Conservation (phyloP, 768 basidiomycete species). For the Rhodotorula paludigena region DNA sequence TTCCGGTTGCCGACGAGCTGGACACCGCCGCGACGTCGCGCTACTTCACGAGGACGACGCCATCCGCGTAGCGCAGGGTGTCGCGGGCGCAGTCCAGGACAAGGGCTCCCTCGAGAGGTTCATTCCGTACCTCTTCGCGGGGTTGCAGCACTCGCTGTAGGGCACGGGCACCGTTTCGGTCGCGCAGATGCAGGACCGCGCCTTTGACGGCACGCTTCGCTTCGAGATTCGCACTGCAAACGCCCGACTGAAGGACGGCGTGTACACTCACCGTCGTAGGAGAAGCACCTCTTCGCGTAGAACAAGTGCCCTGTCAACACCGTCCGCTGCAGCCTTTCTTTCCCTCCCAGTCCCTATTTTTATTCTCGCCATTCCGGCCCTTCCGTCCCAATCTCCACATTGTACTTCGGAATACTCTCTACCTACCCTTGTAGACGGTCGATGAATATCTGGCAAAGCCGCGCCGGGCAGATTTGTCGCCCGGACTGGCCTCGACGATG, state of each 20-base stretch:
- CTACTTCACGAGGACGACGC: constrained; percentile 87
- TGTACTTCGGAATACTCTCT: too few species aligned
- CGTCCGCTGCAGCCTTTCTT: neutral
- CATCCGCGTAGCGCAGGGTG: constrained; percentile 94
- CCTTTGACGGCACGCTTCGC: constrained; percentile 63
- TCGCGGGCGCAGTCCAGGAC: constrained; percentile 93
- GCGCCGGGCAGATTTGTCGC: too few species aligned
- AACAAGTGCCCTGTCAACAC: too few species aligned
- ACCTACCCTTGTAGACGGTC: too few species aligned
- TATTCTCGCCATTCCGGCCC: too few species aligned
- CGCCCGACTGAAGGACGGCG: constrained; percentile 91
- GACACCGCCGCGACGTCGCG: constrained; percentile 87
- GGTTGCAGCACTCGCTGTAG: constrained; percentile 80
- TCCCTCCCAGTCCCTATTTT: too few species aligned
- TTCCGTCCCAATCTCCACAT: too few species aligned
- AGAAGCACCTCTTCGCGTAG: constrained; percentile 50
- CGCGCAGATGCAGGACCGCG: constrained; percentile 61
- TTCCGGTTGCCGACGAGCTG: constrained; percentile 38
- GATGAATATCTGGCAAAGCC: too few species aligned
- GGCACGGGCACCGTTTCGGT: constrained; percentile 78
- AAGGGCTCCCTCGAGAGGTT: constrained; percentile 93
- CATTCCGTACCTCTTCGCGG: constrained; percentile 56
- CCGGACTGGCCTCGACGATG: too few species aligned
- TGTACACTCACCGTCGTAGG: constrained; percentile 85
- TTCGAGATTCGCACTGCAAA: constrained; percentile 92